Evolutionary conservation across 768 basidiomycete species (phyloP).

Genomic region (Mycena filopes): DNA sequence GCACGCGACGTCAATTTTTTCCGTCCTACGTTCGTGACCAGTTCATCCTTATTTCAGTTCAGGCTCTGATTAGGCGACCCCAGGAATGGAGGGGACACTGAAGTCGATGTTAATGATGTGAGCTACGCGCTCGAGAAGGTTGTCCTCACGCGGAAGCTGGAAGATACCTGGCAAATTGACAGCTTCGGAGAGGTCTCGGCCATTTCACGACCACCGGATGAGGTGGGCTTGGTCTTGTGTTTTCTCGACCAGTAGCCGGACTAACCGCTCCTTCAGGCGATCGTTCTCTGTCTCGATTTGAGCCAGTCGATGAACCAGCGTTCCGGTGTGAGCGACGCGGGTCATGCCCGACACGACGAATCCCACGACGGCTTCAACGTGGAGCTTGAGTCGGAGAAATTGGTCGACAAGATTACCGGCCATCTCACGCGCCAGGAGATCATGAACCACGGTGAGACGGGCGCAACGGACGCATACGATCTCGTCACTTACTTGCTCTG

Average conservation of each 20-base stretch:
- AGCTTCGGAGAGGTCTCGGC: constrained; percentile 36
- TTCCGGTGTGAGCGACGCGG: constrained; percentile 28
- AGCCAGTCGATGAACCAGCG: constrained; percentile 39
- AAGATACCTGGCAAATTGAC: constrained; percentile 44
- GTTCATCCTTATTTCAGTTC: not conserved
- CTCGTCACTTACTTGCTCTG: not conserved
- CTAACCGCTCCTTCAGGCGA: constrained; percentile 27
- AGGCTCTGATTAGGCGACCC: too few relatives aligned
- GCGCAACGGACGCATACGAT: not conserved
- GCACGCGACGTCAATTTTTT: constrained; percentile 44
- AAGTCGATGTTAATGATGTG: constrained; percentile 44
- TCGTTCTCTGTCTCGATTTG: constrained; percentile 42
- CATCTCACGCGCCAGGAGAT: constrained; percentile 8
- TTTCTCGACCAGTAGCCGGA: not conserved
- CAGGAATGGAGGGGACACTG: constrained; percentile 41
- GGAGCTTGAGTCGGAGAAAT: constrained; percentile 1
- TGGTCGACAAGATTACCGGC: constrained; percentile 3
- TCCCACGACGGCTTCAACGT: constrained; percentile 9
- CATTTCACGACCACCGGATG: constrained; percentile 38
- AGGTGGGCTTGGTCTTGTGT: constrained; percentile 27
- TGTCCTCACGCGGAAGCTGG: constrained; percentile 33
- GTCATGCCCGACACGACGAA: not conserved
- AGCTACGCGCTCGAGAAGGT: constrained; percentile 35
- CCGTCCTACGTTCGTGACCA: constrained; percentile 37
- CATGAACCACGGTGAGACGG: constrained; percentile 20